phyloP scores from a whole-genome alignment of 2,329 filamentous ascomycete genomes.

The Periglandula ipomoeae region DNA sequence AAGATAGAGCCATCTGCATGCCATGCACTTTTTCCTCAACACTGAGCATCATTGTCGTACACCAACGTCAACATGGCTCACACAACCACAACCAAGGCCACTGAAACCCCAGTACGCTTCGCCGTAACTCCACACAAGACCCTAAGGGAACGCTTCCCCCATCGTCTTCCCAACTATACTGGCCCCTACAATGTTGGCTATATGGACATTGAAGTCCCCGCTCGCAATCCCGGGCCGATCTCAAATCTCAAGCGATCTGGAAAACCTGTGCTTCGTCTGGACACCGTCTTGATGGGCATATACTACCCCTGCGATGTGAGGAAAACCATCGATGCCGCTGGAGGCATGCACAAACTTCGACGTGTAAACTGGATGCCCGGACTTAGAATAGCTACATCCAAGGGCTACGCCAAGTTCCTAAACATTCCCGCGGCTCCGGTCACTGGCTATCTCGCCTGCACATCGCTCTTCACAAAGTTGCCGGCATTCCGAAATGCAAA shows the following conservation, averaged over 20 bases:
- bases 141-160: constrained; percentile 29
- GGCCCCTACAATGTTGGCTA: constrained; percentile 61
- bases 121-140: constrained; percentile 20
- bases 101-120: constrained; percentile 8
- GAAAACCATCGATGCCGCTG: constrained; percentile 11
- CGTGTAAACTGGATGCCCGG: constrained; percentile 54
- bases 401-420: constrained; percentile 55
- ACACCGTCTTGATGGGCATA: constrained; percentile 54
- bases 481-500: constrained; percentile 54
- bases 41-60: background rate
- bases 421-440: constrained; percentile 38
- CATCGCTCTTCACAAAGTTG: constrained; percentile 55
- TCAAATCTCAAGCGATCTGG: constrained; percentile 31
- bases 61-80: constrained; percentile 2
- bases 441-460: constrained; percentile 44
- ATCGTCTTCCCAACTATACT: constrained; percentile 49
- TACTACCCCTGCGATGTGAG: constrained; percentile 50
- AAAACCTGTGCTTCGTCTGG: constrained; percentile 30
- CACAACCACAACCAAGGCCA: background rate
- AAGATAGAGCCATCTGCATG: background rate
- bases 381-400: constrained; percentile 44
- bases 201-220: constrained; percentile 57
- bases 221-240: constrained; percentile 28
- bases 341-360: constrained; percentile 33
- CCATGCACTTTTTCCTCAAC: background rate